Evolutionary conservation across 2,329 filamentous ascomycete species (phyloP).

Genomic region (Cordyceps cateniannulata): DNA sequence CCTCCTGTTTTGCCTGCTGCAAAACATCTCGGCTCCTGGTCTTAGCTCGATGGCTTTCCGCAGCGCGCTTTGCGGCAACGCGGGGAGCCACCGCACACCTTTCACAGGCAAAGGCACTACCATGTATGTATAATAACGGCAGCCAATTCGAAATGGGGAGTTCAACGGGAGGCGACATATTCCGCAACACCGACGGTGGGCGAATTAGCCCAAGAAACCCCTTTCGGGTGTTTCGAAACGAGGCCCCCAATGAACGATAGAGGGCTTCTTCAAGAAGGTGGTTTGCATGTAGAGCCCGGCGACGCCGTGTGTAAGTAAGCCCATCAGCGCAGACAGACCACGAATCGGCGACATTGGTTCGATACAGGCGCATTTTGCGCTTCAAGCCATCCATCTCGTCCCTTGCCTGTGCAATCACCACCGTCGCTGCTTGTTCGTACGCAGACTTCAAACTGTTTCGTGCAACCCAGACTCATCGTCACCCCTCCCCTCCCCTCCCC

Average conservation of each 20-base stretch:
- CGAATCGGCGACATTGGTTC: background rate
- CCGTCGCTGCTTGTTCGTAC: background rate
- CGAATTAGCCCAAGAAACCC: background rate
- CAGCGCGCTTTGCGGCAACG: background rate
- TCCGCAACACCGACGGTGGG: background rate
- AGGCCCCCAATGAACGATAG: slow-evolving; percentile 1
- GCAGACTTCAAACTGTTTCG: background rate
- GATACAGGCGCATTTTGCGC: background rate
- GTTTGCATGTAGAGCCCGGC: background rate
- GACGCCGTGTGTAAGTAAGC: slow-evolving; percentile 2
- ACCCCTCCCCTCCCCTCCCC: background rate
- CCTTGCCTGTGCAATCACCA: background rate
- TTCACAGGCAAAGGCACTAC: background rate
- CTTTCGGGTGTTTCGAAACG: background rate
- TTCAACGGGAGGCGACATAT: background rate
- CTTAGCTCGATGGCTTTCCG: background rate
- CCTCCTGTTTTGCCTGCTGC: background rate
- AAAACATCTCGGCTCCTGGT: background rate
- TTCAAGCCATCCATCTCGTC: background rate
- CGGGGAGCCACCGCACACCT: background rate
- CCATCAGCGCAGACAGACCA: background rate
- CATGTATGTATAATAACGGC: no score
- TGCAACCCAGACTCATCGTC: background rate
- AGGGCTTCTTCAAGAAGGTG: background rate
- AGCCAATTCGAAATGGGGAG: background rate